Base-by-base conservation (phyloP, 345 rosid genomes). In the Syzygium jambos region DNA sequence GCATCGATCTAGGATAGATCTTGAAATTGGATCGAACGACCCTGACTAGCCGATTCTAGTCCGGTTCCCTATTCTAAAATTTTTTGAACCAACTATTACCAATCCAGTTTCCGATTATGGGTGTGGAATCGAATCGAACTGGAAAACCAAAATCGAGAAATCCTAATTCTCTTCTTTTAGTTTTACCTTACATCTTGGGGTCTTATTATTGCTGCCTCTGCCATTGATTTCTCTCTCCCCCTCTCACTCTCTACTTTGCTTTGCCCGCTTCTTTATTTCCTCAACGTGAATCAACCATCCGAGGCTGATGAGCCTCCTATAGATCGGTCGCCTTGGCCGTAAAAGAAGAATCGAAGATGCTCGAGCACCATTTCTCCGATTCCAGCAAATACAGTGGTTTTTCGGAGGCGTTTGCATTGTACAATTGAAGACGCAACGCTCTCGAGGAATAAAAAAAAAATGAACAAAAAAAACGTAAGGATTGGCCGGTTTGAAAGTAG, bases 41-140 rank as follows among this genome's bases (percentile, higher is more conserved):
- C 27, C 12, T 9, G 10, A 11, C 5, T 56, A 10, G 0, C 2
- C 1, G 7, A 16, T 52, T 52, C 1, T 6, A 3, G 0, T 61
- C 1, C 2, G 4, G 2, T 17, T 73, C 2, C 0, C 0, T 0
- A 0, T 10, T 34, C 25, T 7, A 73, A 34, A 23, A n/a, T 9
- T 23, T 68, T 73, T 34, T 46, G 13, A 73, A 73, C 11, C 13
- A 1, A 3, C 43, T 19, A 34, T 34, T 73, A 34, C 2, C 1
- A 1, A 1, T 17, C 0, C 1, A 0, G 10, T 34, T 73, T 14
- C 5, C 0, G 1, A 73, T 34, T 17, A 8, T 17, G 49, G 13
- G 2, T 9, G 49, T 2, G 12, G 23, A 68, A 73, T 2, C 3
- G 19, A 2, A 68, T 1, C 5, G 3, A 30, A 57, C 6, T 6